These are phyloP conservation scores for Tolypocladium ophioglossoides DNA, from an alignment of 2,329 filamentous ascomycete species.

Conservation along the genomic window DNA sequence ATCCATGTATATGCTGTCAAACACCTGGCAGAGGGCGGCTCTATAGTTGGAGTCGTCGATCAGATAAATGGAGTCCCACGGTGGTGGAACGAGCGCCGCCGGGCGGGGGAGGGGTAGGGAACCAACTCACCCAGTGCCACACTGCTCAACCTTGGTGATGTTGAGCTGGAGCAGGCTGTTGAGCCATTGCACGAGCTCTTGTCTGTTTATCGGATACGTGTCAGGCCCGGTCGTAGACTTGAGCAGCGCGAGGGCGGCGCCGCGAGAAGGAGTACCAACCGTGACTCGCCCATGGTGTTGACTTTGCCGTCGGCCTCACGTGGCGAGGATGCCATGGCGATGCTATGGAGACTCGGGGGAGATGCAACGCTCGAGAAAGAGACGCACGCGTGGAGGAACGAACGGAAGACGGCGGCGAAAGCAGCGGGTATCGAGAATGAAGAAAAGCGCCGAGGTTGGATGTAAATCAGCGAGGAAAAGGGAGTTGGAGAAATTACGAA, in stretches of 20 bases:
- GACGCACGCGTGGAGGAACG: constrained; percentile 3
- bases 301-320: constrained; percentile 7
- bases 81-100: neutral
- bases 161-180: constrained; percentile 98
- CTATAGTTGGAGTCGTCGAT: constrained; percentile 35
- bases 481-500: constrained; percentile 5
- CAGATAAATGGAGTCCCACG: constrained; percentile 1
- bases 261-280: constrained; percentile 20
- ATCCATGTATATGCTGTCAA: constrained; percentile 96
- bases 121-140: constrained; percentile 72
- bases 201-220: constrained; percentile 44
- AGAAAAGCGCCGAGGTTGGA: neutral
- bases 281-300: constrained; percentile 36
- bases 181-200: constrained; percentile 92
- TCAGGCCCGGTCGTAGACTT: neutral
- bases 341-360: neutral
- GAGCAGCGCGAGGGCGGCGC: neutral
- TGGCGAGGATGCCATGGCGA: neutral
- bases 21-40: constrained; percentile 91
- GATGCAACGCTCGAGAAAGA: constrained; percentile 1
- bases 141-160: constrained; percentile 98
- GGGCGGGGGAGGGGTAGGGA: constrained; percentile 9
- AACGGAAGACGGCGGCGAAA: neutral
- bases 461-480: constrained; percentile 6
- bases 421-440: constrained; percentile 1